Base-by-base conservation (phyloP, 768 basidiomycete species). In the Russula emetica region DNA sequence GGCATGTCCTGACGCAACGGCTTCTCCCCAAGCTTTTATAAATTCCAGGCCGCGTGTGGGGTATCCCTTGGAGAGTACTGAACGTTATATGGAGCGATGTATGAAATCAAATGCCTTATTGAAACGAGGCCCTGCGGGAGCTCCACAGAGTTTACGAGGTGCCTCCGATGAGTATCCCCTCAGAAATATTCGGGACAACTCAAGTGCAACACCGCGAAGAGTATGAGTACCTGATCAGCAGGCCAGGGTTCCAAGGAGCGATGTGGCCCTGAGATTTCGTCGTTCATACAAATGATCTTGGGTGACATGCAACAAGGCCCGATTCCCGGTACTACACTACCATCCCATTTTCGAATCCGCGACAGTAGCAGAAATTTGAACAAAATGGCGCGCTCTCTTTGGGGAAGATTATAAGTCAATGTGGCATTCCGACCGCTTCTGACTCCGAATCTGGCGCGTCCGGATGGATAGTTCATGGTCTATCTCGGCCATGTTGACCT, bases 11-110 rank as follows among this genome's bases (percentile, higher is more conserved):
- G 16, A 30, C 13, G 20, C 9, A 24, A 16, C 0, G 10, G 13
- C 11, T 42, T 28, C 8, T 26, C 42, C 28, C 18, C 2, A 44
- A 28, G 44, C 49, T 55, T 64, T 64, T 65, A 65, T 65, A 65
- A 5, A 3, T 50, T 13, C 22, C 13, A 2, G 42, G 42, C 14
- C 20, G 28, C n/a, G 40, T 40, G 20, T n/a, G 20, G 9, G 38
- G 36, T 26, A 28, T 30, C 30, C 20, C 5, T 20, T 26, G 40
- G 28, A 56, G 52, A 18, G 18, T 13, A 38, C 40, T 51, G 28
- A 51, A 57, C 28, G 11, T 13, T 26, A 42, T 30, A 38, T 55
- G 40, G n/a, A 36, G 30, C 34, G 20, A n/a, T 11, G 18, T 24
- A 20, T 24, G 40, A 22, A 14, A 11, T 44, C 42, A 5, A 16